Conservation (phyloP, 208 protist genomes). For the Leishmania lainsoni region DNA sequence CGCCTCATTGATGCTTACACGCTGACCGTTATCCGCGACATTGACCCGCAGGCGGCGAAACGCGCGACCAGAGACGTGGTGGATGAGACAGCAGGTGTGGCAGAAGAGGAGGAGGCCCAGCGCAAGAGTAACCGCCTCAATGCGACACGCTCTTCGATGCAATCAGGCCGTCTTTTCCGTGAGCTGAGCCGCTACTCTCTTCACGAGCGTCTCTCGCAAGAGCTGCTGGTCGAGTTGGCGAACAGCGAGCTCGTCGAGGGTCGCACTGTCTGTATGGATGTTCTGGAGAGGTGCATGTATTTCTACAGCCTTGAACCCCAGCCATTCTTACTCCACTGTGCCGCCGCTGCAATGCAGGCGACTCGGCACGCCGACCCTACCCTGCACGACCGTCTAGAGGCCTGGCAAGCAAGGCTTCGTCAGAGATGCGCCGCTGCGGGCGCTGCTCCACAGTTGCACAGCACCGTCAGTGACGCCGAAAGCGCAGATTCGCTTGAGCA, state of each 20-base stretch:
- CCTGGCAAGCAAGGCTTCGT: constrained; percentile 52
- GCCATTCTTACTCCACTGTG: constrained; percentile 62
- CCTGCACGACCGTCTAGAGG: constrained; percentile 27
- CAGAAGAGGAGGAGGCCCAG: constrained; percentile 19
- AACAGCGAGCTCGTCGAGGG: constrained; percentile 33
- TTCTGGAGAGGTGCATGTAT: constrained; percentile 80
- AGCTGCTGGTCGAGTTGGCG: constrained; percentile 70
- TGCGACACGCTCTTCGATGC: constrained; percentile 66
- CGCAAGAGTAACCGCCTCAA: constrained; percentile 40
- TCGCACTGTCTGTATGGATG: constrained; percentile 57
- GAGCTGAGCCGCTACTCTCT: constrained; percentile 85
- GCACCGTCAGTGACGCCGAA: constrained; percentile 1
- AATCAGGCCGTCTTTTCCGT: constrained; percentile 72
- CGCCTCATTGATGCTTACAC: constrained; percentile 74
- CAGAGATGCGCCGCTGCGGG: constrained; percentile 32
- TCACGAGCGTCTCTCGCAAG: constrained; percentile 80
- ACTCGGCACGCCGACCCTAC: not conserved
- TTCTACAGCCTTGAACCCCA: constrained; percentile 84
- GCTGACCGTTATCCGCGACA: constrained; percentile 79
- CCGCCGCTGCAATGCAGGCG: constrained; percentile 22
- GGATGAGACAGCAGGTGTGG: constrained; percentile 21
- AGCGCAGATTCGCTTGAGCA: constrained; percentile 7
- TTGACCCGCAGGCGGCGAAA: constrained; percentile 76
- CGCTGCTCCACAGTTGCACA: not conserved
- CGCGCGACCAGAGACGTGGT: constrained; percentile 20